Evolutionary conservation across 2,329 filamentous ascomycete species (phyloP).

Genomic region (Arachnomyces sp.): DNA sequence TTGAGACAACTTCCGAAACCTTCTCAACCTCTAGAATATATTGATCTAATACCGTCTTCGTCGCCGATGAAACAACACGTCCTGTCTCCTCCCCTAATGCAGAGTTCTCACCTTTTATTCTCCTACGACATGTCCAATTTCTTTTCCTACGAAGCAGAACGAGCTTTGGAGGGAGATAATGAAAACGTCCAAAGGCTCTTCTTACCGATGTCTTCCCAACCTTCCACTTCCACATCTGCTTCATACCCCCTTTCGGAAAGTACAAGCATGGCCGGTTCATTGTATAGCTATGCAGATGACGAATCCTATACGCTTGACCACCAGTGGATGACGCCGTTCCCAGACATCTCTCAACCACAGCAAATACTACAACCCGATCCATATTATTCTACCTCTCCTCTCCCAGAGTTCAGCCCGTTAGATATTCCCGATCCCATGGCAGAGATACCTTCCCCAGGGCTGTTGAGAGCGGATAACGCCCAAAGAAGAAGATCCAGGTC

Average conservation of each 20-base stretch:
- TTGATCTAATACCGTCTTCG: not conserved
- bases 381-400: too few species aligned
- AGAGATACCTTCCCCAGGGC: not conserved
- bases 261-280: too few species aligned
- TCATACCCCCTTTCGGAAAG: too few species aligned
- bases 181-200: slow-evolving; percentile 3
- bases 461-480: not conserved
- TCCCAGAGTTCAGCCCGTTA: too few species aligned
- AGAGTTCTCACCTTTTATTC: not conserved
- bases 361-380: too few species aligned
- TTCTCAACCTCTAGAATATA: not conserved
- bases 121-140: slow-evolving; percentile 4
- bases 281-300: too few species aligned
- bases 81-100: slow-evolving; percentile 3
- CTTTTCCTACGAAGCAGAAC: slow-evolving; percentile 4
- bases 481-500: not conserved
- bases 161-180: slow-evolving; percentile 1
- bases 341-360: too few species aligned
- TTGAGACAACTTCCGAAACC: not conserved
- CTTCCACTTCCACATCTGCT: too few species aligned
- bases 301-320: too few species aligned
- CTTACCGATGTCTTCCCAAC: not conserved
- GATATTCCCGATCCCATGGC: too few species aligned
- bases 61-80: slow-evolving; percentile 3
- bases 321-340: too few species aligned